Percentiles rank a stretch among this genome's conserved stretches.
Conservation (phyloP, 805 yeast species). For the Monosporozyma aquatica region DNA sequence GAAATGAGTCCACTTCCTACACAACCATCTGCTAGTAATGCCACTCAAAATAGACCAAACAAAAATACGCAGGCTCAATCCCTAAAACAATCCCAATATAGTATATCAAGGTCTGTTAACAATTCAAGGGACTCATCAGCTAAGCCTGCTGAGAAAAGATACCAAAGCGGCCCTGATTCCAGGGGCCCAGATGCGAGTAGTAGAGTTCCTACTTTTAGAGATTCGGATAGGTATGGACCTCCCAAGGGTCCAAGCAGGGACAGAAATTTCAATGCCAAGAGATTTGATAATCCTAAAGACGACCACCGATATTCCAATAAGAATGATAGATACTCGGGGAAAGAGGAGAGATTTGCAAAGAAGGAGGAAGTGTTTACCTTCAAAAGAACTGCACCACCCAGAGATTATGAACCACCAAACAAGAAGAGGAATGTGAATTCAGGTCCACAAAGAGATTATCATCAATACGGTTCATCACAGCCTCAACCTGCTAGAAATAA, state of each 20-base stretch:
- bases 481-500: conserved; percentile 1
- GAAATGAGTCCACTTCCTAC: neutral
- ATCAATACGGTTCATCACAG: neutral
- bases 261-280: neutral
- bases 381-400: neutral
- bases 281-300: neutral
- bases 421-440: neutral
- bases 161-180: neutral
- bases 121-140: conserved; percentile 7
- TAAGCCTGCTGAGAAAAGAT: neutral
- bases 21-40: neutral
- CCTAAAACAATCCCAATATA: neutral
- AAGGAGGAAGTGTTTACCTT: neutral
- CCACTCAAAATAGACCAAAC: neutral
- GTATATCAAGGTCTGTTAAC: conserved; percentile 2
- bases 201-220: neutral
- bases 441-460: neutral
- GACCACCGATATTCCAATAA: neutral
- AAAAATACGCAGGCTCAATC: neutral
- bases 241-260: neutral
- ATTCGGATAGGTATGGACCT: neutral
- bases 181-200: neutral
- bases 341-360: neutral
- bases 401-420: conserved; percentile 1
- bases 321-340: neutral